Conservation (phyloP, 805 yeast genomes). For the Tetrapisispora phaffii region DNA sequence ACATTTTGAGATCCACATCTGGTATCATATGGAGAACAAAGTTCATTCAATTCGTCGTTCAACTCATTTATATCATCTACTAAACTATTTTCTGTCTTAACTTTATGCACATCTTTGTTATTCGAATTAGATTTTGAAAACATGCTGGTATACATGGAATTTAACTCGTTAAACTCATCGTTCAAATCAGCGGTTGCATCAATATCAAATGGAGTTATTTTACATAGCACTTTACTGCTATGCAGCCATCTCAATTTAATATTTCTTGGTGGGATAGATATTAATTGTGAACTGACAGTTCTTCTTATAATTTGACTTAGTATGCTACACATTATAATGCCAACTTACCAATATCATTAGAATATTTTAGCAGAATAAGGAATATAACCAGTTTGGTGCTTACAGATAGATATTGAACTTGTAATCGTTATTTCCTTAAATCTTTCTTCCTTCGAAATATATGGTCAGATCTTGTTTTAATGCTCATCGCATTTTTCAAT, state of each 20-base stretch:
- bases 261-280: background rate
- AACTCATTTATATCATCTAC: conserved; percentile 26
- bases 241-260: background rate
- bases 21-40: conserved; percentile 16
- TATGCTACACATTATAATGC: no score
- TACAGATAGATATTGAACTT: no score
- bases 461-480: background rate
- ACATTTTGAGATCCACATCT: conserved; percentile 5
- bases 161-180: conserved; percentile 26
- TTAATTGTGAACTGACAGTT: no score
- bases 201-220: background rate
- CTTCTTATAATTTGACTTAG: no score
- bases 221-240: background rate
- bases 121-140: conserved; percentile 15
- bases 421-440: no score
- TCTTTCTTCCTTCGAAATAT: no score
- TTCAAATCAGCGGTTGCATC: conserved; percentile 3
- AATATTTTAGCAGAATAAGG: no score
- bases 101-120: background rate
- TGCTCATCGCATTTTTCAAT: background rate
- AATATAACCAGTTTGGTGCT: no score
- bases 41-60: conserved; percentile 27
- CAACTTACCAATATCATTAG: no score
- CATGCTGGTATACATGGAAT: conserved; percentile 30
- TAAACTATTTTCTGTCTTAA: background rate